These are phyloP conservation scores for Fusarium anguioides DNA, from an alignment of 2,329 filamentous ascomycete species.

Conservation along the genomic window DNA sequence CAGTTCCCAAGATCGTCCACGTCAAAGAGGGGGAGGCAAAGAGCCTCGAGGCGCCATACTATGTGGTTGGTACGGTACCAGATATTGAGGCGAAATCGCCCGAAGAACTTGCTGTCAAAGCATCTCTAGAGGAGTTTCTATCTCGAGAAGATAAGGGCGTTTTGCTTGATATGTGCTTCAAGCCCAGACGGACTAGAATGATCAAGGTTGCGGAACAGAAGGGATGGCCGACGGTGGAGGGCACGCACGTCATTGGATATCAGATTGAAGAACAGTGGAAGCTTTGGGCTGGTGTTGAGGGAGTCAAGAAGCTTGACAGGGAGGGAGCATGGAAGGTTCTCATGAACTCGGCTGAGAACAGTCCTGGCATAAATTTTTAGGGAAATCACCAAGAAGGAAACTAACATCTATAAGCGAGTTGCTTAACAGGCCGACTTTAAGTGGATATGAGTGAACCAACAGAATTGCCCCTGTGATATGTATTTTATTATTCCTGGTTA, in stretches of 20 bases:
- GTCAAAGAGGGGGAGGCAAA: not conserved
- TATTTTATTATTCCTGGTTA: no score
- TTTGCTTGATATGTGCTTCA: conserved; percentile 19
- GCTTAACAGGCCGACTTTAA: no score
- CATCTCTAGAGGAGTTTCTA: not conserved
- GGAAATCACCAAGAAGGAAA: no score
- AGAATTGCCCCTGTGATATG: no score
- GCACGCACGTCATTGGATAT: conserved; percentile 10
- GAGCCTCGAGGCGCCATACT: conserved; percentile 9
- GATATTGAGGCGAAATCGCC: not conserved
- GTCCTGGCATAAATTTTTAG: conserved; percentile 1
- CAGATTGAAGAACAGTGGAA: conserved; percentile 16
- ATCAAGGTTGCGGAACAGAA: conserved; percentile 10
- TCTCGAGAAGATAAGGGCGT: not conserved
- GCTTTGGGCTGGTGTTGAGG: conserved; percentile 1
- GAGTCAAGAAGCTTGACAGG: not conserved
- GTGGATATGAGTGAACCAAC: no score
- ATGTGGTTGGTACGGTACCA: not conserved
- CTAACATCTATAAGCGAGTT: no score
- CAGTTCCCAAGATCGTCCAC: not conserved
- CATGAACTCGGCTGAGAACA: conserved; percentile 1
- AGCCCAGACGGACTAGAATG: conserved; percentile 8
- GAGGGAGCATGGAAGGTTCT: conserved; percentile 16
- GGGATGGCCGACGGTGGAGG: not conserved
- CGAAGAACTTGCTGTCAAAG: not conserved